A percentile compares a stretch with the other conserved stretches of the same genome.
These are phyloP conservation scores for Cystoisospora suis DNA, from an alignment of 169 alveolate species.

Conservation along the genomic window DNA sequence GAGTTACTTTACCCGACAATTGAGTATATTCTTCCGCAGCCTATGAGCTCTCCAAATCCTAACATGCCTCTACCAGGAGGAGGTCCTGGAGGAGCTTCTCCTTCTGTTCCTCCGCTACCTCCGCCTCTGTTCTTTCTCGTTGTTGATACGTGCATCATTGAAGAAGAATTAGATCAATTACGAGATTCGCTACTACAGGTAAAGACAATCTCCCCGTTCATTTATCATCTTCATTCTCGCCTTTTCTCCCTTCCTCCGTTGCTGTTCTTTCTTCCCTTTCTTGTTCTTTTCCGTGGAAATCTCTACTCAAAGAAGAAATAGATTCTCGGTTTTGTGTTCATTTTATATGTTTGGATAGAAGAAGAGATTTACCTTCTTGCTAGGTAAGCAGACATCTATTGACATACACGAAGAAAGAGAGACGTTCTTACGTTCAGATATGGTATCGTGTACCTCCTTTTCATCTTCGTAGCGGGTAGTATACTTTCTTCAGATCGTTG, in stretches of 20 bases:
- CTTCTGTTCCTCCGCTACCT: slow-evolving; percentile 45
- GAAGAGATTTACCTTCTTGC: too few species aligned
- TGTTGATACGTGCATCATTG: slow-evolving; percentile 94
- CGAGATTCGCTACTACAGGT: slow-evolving; percentile 96
- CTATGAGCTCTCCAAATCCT: slow-evolving; percentile 68
- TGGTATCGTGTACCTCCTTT: too few species aligned
- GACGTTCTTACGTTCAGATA: too few species aligned
- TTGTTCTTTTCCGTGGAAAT: background rate
- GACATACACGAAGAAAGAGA: too few species aligned
- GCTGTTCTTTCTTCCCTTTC: background rate
- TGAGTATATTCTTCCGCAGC: slow-evolving; percentile 95
- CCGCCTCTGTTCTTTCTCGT: slow-evolving; percentile 95
- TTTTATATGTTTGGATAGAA: too few species aligned
- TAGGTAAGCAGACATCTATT: too few species aligned
- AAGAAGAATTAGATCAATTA: slow-evolving; percentile 94
- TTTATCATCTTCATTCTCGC: background rate
- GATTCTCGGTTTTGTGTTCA: too few species aligned
- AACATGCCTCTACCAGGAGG: slow-evolving; percentile 23
- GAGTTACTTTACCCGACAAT: slow-evolving; percentile 96
- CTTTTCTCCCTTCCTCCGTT: background rate
- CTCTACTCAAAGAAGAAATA: too few species aligned
- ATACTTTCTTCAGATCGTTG: too few species aligned
- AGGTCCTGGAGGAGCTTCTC: slow-evolving; percentile 45
- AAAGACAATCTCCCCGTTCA: slow-evolving; percentile 29
- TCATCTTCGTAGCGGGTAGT: too few species aligned